Conservation (phyloP, 129 eudicot genomes). For the Saussurea involucrata region DNA sequence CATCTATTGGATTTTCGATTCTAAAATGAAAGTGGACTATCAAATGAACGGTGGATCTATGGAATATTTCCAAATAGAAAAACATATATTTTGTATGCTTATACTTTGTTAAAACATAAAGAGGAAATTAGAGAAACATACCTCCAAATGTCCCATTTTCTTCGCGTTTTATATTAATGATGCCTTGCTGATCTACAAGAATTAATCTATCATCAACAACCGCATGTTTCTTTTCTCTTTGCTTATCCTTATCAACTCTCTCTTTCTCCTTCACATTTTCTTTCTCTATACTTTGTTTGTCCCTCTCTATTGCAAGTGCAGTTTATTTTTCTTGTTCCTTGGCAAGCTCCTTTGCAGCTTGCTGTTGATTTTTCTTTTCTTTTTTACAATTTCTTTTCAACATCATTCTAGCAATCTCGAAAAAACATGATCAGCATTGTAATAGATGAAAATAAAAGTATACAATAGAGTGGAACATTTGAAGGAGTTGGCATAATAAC, state of each 20-base stretch:
- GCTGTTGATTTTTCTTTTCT: slow-evolving; percentile 29
- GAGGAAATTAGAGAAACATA: slow-evolving; percentile 11
- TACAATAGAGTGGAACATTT: no score
- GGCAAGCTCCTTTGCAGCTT: slow-evolving; percentile 27
- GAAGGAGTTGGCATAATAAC: slow-evolving; percentile 36
- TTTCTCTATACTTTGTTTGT: slow-evolving; percentile 20
- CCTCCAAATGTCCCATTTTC: slow-evolving; percentile 33
- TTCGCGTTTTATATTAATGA: slow-evolving; percentile 13
- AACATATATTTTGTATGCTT: background rate
- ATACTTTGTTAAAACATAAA: background rate
- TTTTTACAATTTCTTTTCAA: slow-evolving; percentile 35
- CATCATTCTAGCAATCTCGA: slow-evolving; percentile 37
- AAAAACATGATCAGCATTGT: no score
- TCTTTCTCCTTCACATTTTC: slow-evolving; percentile 21
- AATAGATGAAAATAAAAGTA: no score
- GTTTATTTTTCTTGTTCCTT: slow-evolving; percentile 20
- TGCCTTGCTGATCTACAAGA: slow-evolving; percentile 7
- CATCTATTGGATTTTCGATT: no score
- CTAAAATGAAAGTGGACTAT: background rate
- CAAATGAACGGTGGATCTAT: background rate
- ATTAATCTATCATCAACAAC: background rate
- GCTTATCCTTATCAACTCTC: slow-evolving; percentile 14
- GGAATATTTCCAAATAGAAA: background rate
- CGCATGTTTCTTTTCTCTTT: slow-evolving; percentile 13
- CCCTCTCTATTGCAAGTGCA: slow-evolving; percentile 14